Evolutionary conservation across 202 grass and related monocot genomes (phyloP).

Genomic region (Hordeum pubiflorum): DNA sequence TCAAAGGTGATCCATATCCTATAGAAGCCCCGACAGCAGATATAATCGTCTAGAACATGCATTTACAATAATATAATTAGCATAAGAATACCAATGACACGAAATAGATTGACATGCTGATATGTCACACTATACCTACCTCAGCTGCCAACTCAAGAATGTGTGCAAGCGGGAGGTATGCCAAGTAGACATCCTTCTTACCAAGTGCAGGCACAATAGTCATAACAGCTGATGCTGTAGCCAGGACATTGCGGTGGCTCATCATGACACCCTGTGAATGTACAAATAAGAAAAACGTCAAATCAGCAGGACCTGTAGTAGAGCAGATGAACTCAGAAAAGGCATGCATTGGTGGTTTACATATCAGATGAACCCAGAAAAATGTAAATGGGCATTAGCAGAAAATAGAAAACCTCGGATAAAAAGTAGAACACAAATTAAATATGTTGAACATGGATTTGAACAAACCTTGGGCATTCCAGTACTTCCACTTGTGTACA

Average conservation of each 20-base stretch:
- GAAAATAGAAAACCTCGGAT: background rate
- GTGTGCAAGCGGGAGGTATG: slow-evolving; percentile 89
- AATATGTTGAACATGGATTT: slow-evolving; percentile 5
- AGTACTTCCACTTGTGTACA: slow-evolving; percentile 99
- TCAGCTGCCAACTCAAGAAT: slow-evolving; percentile 95
- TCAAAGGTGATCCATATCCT: slow-evolving; percentile 86
- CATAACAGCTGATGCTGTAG: slow-evolving; percentile 83
- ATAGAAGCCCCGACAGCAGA: slow-evolving; percentile 70
- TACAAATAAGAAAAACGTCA: slow-evolving; percentile 1
- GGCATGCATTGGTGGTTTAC: background rate
- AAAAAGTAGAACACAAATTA: background rate
- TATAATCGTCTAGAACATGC: slow-evolving; percentile 56
- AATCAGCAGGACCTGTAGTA: background rate
- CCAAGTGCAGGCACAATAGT: slow-evolving; percentile 76
- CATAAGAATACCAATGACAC: background rate
- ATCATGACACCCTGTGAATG: slow-evolving; percentile 85
- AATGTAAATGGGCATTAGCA: background rate
- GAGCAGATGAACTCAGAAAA: slow-evolving; percentile 19
- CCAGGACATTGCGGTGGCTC: slow-evolving; percentile 84
- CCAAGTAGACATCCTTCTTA: slow-evolving; percentile 84
- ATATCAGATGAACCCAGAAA: slow-evolving; percentile 12
- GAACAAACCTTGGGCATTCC: slow-evolving; percentile 92
- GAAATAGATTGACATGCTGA: background rate
- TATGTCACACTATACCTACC: slow-evolving; percentile 33
- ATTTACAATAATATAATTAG: slow-evolving; percentile 16